These are phyloP conservation scores for Lotus japonicus DNA, from an alignment of 306 rosid genomes.

Conservation along the genomic window DNA sequence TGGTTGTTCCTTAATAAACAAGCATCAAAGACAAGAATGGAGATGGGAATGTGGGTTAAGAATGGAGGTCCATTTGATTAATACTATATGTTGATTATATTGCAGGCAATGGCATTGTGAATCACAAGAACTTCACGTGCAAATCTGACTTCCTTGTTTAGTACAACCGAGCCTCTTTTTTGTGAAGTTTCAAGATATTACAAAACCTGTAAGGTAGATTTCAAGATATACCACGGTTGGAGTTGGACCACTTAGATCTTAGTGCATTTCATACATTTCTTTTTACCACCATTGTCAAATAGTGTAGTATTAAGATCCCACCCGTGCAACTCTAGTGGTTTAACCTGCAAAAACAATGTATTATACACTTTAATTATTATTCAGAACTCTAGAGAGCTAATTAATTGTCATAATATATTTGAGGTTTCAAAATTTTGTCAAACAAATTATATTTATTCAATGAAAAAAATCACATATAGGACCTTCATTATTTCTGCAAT, in stretches of 20 bases:
- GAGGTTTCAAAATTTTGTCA: background rate
- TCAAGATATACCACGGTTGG: slow-evolving; percentile 25
- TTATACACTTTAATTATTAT: no score
- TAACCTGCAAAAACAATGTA: no score
- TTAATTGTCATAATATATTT: background rate
- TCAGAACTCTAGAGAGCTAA: background rate
- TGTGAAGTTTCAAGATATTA: slow-evolving; percentile 10
- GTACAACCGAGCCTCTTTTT: slow-evolving; percentile 13
- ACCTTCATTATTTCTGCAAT: background rate
- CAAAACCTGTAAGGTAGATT: slow-evolving; percentile 30
- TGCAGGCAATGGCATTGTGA: slow-evolving; percentile 71
- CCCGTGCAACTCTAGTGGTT: background rate
- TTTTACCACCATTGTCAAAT: slow-evolving; percentile 18
- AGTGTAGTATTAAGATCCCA: slow-evolving; percentile 21
- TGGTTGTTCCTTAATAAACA: slow-evolving; percentile 17
- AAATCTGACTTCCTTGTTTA: slow-evolving; percentile 51
- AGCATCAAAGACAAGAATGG: slow-evolving; percentile 33
- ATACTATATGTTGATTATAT: slow-evolving; percentile 32
- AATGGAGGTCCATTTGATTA: background rate
- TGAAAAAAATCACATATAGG: background rate
- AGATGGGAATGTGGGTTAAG: slow-evolving; percentile 11
- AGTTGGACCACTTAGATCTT: slow-evolving; percentile 29
- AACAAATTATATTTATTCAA: background rate
- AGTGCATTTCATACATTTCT: slow-evolving; percentile 27
- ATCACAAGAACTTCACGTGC: slow-evolving; percentile 95